Evolutionary conservation across 2,329 filamentous ascomycete species (phyloP).

Genomic region (Sporothrix euskadiensis): DNA sequence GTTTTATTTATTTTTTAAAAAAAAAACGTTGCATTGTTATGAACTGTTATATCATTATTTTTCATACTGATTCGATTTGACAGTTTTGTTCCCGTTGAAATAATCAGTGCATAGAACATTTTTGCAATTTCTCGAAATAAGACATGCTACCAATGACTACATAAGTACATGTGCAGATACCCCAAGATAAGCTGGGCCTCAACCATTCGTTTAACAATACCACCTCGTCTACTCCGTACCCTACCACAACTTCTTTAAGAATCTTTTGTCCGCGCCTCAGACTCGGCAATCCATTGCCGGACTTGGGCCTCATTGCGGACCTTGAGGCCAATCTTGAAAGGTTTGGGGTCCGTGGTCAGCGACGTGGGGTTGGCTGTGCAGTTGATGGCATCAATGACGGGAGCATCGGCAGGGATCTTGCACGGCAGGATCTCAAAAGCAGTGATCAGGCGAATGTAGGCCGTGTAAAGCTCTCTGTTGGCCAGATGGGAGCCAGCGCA

Average conservation of each 20-base stretch:
- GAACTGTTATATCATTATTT: too few species aligned
- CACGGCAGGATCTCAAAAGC: constrained; percentile 37
- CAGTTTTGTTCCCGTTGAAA: too few species aligned
- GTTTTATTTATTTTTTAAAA: too few species aligned
- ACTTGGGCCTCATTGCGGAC: constrained; percentile 34
- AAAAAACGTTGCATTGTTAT: too few species aligned
- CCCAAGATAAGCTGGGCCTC: too few species aligned
- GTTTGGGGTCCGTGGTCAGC: constrained; percentile 26
- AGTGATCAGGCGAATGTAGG: constrained; percentile 21
- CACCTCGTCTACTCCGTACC: background rate
- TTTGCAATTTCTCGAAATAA: too few species aligned
- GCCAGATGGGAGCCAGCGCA: constrained; percentile 23
- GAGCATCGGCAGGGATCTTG: constrained; percentile 60
- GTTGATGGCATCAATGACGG: constrained; percentile 41
- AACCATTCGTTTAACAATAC: background rate
- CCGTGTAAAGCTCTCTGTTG: constrained; percentile 24
- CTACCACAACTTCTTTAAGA: background rate
- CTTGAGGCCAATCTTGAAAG: constrained; percentile 29
- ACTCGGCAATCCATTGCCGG: background rate
- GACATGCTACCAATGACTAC: too few species aligned
- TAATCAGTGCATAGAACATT: too few species aligned
- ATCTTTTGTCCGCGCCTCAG: background rate
- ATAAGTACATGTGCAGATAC: too few species aligned
- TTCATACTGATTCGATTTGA: too few species aligned
- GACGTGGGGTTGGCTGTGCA: constrained; percentile 27